phyloP scores from a whole-genome alignment of 352 stramenopile species.

The Chrysophaeum taylorii region DNA sequence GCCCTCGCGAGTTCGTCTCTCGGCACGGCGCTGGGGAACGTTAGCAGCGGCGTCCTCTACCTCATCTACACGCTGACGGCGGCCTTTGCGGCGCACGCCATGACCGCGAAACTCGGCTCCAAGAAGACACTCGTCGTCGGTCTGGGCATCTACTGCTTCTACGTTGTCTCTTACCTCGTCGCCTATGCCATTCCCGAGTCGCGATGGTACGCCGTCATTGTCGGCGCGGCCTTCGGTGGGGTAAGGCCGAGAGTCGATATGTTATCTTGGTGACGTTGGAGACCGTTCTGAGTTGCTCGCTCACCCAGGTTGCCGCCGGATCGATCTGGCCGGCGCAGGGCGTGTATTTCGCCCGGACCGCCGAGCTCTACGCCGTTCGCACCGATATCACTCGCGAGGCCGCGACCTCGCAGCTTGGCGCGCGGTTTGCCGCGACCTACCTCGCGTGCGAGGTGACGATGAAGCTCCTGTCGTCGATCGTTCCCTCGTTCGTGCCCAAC shows the following conservation, averaged over 20 bases:
- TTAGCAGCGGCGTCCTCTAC: background rate
- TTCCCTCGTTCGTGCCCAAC: background rate
- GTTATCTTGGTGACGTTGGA: no score
- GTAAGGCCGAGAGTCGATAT: no score
- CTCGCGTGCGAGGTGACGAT: background rate
- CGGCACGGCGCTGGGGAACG: background rate
- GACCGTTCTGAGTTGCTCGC: no score
- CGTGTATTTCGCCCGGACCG: background rate
- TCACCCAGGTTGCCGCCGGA: slow-evolving; percentile 3
- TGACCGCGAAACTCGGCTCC: background rate
- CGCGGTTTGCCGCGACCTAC: background rate
- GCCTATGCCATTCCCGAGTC: background rate
- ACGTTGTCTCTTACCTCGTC: slow-evolving; percentile 1
- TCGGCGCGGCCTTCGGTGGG: slow-evolving; percentile 1
- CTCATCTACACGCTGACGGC: slow-evolving; percentile 3
- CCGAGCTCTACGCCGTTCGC: background rate
- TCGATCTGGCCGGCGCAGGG: slow-evolving; percentile 5
- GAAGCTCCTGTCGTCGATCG: background rate
- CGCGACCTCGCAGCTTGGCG: background rate
- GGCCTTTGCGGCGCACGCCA: background rate
- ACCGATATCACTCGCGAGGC: background rate
- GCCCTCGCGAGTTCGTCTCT: background rate
- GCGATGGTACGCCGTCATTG: background rate
- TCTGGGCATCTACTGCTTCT: background rate
- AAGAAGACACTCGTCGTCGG: background rate